Evolutionary conservation across 1,284 basidiomycete species (phyloP).

Genomic region (Cryptococcus floricola): DNA sequence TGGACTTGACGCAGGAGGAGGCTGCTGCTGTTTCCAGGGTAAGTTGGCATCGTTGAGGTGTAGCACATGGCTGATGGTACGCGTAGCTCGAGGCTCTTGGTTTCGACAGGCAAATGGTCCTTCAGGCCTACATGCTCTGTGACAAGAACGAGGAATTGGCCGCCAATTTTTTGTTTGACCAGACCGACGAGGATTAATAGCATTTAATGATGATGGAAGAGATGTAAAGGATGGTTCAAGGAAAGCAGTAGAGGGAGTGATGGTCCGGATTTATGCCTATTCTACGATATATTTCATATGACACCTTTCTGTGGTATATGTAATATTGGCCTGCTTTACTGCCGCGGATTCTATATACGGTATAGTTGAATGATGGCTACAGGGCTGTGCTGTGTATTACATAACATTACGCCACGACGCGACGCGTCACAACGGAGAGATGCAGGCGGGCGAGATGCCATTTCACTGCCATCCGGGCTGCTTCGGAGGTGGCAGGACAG

Average conservation of each 20-base stretch:
- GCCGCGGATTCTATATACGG: too few relatives aligned
- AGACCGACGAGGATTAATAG: slow-evolving; percentile 57
- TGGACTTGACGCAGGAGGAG: slow-evolving; percentile 71
- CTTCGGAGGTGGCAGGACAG: too few relatives aligned
- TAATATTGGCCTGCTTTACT: too few relatives aligned
- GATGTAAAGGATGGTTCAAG: neutral
- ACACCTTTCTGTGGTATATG: too few relatives aligned
- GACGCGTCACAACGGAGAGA: too few relatives aligned
- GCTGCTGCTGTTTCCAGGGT: slow-evolving; percentile 79
- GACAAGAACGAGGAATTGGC: slow-evolving; percentile 94
- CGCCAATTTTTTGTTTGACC: slow-evolving; percentile 84
- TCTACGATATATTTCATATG: too few relatives aligned
- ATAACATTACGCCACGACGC: too few relatives aligned
- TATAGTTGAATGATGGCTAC: too few relatives aligned
- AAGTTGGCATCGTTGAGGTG: slow-evolving; percentile 39
- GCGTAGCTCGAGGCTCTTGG: slow-evolving; percentile 75
- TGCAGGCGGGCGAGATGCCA: too few relatives aligned
- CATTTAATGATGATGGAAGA: neutral
- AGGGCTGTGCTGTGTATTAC: too few relatives aligned
- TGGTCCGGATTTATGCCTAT: neutral
- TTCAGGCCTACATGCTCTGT: slow-evolving; percentile 85
- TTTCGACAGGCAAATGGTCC: slow-evolving; percentile 69
- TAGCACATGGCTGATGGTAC: neutral
- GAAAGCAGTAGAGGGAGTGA: neutral
- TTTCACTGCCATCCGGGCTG: too few relatives aligned